Base-by-base conservation (phyloP, 2,329 filamentous ascomycete species). In the Ceratocystis albifundus region DNA sequence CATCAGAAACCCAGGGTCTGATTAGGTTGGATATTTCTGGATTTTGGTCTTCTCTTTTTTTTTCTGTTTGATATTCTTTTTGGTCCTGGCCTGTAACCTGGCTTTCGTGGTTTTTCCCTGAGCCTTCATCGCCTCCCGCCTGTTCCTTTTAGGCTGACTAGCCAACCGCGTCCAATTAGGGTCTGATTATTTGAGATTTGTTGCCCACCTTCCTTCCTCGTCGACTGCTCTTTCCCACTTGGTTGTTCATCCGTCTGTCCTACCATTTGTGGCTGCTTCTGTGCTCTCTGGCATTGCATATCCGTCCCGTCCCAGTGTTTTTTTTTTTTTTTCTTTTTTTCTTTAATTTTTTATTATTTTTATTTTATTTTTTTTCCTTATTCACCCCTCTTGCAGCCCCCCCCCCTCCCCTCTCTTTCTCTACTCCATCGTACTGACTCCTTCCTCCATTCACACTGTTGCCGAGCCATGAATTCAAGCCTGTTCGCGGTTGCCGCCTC, bases 391-490 rank as follows among this genome's bases (percentile, higher is more conserved):
- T 45, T 53, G 45, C 46, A 22, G 10, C 30, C 30, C 36, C 64
- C 57, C 32, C 50, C 32, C 25, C 20, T 41, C 30, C 36, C 64
- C 57, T 46, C 50, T 46, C 25, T 28, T 41, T 30, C 20, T 28
- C 41, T 22, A 12, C 50, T 44, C 36, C 57, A 48, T 61, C 36
- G 45, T 7, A 53, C 22, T 25, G 2, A 22, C 46, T 36, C 25
- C 41, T 46, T 62, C 65, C 36, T 55, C 20, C 28, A 55, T 55
- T 61, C 50, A 41, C 45, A 25, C n/a, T 20, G 45, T 30, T 28
- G 32, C 55, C 25, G 22, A 65, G 59, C 63, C 66, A 67, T 67
- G 66, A 67, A 65, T 67, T 57, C 30, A 17, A 41, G n/a, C 46
- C 57, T 46, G 36, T 25, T 45, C 44, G 45, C 53, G 45, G 66